Percentiles rank a stretch among this genome's conserved stretches.
These are phyloP conservation scores for Stromatinia cepivora DNA, from an alignment of 2,329 filamentous ascomycete species.

Conservation along the genomic window DNA sequence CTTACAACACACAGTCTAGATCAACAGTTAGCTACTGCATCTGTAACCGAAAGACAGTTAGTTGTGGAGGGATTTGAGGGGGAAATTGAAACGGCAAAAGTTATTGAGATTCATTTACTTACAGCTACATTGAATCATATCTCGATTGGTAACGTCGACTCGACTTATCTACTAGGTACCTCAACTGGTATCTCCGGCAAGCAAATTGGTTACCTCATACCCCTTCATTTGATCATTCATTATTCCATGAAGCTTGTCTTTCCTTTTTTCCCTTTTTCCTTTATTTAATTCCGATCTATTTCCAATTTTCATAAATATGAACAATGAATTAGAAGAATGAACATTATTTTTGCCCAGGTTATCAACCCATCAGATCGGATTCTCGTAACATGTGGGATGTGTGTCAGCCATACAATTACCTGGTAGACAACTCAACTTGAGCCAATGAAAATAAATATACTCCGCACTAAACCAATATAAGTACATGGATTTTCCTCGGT, in stretches of 20 bases:
- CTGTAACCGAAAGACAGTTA: background rate
- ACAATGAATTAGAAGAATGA: background rate
- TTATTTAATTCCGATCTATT: too few species aligned
- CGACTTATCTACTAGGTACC: background rate
- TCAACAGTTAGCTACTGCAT: background rate
- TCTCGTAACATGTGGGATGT: background rate
- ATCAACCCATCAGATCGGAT: background rate
- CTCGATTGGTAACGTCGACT: background rate
- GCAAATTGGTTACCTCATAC: background rate
- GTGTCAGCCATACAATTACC: constrained; percentile 1
- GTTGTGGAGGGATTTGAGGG: background rate
- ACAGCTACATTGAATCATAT: background rate
- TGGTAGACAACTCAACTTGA: background rate
- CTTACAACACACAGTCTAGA: background rate
- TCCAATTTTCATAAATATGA: background rate
- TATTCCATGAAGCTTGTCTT: background rate
- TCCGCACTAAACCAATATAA: background rate
- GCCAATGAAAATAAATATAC: background rate
- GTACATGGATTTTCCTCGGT: background rate
- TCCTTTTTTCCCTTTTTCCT: too few species aligned
- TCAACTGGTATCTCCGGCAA: background rate
- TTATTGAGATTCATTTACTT: background rate
- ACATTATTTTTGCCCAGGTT: background rate
- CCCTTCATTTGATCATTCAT: background rate
- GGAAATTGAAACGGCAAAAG: background rate